These are phyloP conservation scores for Coniochaeta hoffmannii DNA, from an alignment of 2,329 filamentous ascomycete genomes.

Conservation along the genomic window DNA sequence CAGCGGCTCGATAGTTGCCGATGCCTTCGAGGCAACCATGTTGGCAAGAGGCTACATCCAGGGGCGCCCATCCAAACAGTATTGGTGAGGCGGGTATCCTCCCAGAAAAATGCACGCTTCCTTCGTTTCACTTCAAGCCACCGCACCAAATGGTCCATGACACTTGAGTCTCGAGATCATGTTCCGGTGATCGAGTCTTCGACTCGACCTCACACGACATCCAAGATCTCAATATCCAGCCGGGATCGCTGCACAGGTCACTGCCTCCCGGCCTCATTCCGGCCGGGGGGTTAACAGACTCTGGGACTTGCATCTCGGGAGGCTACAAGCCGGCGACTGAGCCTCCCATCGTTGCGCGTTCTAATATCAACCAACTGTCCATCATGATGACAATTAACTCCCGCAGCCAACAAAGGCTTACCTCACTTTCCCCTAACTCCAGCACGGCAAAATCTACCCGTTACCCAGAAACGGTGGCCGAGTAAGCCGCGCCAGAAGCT, in stretches of 20 bases:
- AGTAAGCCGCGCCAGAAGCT: not conserved
- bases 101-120: no score
- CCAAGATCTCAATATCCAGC: no score
- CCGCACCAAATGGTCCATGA: no score
- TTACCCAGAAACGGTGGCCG: not conserved
- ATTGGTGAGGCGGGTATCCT: no score
- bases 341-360: not conserved
- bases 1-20: not conserved
- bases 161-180: no score
- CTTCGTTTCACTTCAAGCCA: no score
- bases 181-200: no score
- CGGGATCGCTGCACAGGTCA: no score
- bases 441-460: not conserved
- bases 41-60: not conserved
- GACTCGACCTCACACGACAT: no score
- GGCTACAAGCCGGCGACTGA: not conserved
- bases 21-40: not conserved
- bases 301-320: not conserved
- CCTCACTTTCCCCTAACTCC: not conserved
- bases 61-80: not conserved
- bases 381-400: not conserved
- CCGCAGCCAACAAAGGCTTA: not conserved
- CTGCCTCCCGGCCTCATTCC: no score
- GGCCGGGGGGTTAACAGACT: no score
- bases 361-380: not conserved